A percentile compares a stretch with the other conserved stretches of the same genome.
These are phyloP conservation scores for Huntiella abstrusa DNA, from an alignment of 2,329 filamentous ascomycete species.

Conservation along the genomic window DNA sequence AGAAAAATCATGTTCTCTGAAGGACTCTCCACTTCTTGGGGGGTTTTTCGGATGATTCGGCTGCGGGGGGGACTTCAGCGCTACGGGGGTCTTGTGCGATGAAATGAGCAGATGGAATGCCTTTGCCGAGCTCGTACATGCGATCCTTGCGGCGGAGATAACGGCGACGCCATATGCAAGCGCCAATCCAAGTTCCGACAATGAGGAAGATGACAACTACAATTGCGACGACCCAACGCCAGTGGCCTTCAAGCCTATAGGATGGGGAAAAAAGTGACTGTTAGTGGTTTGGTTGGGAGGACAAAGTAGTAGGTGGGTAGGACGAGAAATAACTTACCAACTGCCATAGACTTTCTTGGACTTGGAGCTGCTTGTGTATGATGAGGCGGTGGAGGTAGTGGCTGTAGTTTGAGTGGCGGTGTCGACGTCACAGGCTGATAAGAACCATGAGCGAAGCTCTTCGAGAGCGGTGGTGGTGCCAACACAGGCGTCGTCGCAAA, in stretches of 20 bases:
- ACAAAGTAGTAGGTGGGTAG: not conserved
- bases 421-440: slow-evolving; percentile 37
- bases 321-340: slow-evolving; percentile 3
- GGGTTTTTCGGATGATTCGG: not conserved
- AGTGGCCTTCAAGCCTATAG: slow-evolving; percentile 48
- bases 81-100: slow-evolving; percentile 18
- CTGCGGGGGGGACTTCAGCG: slow-evolving; percentile 12
- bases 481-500: slow-evolving; percentile 42
- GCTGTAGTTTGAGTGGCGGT: slow-evolving; percentile 11
- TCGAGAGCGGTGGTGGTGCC: slow-evolving; percentile 24
- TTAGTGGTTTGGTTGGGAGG: not conserved
- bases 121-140: slow-evolving; percentile 29
- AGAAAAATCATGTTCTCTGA: slow-evolving; percentile 21
- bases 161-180: slow-evolving; percentile 52
- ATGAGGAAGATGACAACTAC: slow-evolving; percentile 56
- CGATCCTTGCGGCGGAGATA: slow-evolving; percentile 53
- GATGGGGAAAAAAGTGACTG: not conserved
- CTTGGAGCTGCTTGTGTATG: not conserved
- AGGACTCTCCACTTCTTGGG: slow-evolving; percentile 28
- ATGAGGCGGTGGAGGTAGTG: slow-evolving; percentile 10
- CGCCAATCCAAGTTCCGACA: slow-evolving; percentile 43
- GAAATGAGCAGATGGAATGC: slow-evolving; percentile 15
- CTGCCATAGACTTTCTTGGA: slow-evolving; percentile 5
- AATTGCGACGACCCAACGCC: slow-evolving; percentile 67
- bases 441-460: slow-evolving; percentile 53